Evolutionary conservation across 2,329 filamentous ascomycete species (phyloP).

Genomic region (Exophiala bonariae): DNA sequence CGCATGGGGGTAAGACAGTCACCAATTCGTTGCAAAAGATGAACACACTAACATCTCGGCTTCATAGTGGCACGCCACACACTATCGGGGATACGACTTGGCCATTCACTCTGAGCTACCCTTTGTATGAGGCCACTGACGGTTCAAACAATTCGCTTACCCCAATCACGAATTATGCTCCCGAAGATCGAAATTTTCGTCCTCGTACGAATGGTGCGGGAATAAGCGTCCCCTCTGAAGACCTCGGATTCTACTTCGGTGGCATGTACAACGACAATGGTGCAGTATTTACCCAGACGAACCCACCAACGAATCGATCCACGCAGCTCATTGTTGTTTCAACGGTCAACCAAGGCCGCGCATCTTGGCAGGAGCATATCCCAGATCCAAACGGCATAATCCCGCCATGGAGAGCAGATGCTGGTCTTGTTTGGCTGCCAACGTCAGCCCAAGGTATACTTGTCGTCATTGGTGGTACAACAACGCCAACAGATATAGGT

Average conservation of each 20-base stretch:
- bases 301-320: too few relatives aligned
- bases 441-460: conserved; percentile 36
- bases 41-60: too few relatives aligned
- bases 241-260: conserved; percentile 69
- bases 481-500: conserved; percentile 7
- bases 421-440: conserved; percentile 63
- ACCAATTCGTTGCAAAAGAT: conserved; percentile 60
- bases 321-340: too few relatives aligned
- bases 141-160: neutral
- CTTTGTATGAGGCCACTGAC: conserved; percentile 6
- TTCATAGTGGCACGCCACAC: conserved; percentile 10
- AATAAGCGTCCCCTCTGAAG: conserved; percentile 66
- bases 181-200: conserved; percentile 50
- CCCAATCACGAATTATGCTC: conserved; percentile 7
- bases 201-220: conserved; percentile 58
- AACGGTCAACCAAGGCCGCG: too few relatives aligned
- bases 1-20: conserved; percentile 66
- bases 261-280: conserved; percentile 52
- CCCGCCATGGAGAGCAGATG: conserved; percentile 58
- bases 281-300: too few relatives aligned
- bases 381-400: too few relatives aligned
- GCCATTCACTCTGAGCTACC: conserved; percentile 6
- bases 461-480: conserved; percentile 37
- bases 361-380: too few relatives aligned
- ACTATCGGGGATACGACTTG: neutral